These are phyloP conservation scores for Acacia melanoxylon DNA, from an alignment of 306 rosid genomes.

Conservation along the genomic window DNA sequence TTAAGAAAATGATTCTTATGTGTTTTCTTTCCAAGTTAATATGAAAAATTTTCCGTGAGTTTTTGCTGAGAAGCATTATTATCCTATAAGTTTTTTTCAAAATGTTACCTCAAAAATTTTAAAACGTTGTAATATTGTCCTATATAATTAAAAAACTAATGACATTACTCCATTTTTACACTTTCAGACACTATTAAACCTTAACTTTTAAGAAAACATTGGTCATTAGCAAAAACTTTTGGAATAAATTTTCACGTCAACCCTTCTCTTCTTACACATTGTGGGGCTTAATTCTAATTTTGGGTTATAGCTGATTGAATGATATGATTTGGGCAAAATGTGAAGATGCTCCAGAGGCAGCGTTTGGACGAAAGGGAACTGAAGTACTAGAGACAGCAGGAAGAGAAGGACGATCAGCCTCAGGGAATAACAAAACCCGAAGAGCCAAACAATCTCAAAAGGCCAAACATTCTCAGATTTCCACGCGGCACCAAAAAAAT, in stretches of 20 bases:
- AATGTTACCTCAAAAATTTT: no score
- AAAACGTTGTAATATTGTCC: rapidly evolving
- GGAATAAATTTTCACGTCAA: no score
- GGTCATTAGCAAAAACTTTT: no score
- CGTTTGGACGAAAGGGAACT: slow-evolving; percentile 23
- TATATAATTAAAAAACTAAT: no score
- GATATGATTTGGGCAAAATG: not conserved
- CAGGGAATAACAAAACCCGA: slow-evolving; percentile 52
- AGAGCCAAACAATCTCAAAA: slow-evolving; percentile 33
- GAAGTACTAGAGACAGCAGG: not conserved
- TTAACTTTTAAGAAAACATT: no score
- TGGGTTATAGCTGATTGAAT: not conserved
- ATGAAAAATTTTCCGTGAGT: no score
- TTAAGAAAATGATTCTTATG: no score
- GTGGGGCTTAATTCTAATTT: not conserved
- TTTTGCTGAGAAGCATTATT: no score
- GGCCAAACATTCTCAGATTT: slow-evolving; percentile 40
- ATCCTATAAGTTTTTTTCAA: no score
- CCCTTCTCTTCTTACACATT: not conserved
- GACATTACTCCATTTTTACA: no score
- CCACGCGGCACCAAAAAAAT: slow-evolving; percentile 27
- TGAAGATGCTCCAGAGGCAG: slow-evolving; percentile 30
- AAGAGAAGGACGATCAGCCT: not conserved
- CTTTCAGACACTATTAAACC: no score
- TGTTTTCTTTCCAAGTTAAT: no score